phyloP scores from a whole-genome alignment of 1,139 yeast genomes.

The Pichia sp. region DNA sequence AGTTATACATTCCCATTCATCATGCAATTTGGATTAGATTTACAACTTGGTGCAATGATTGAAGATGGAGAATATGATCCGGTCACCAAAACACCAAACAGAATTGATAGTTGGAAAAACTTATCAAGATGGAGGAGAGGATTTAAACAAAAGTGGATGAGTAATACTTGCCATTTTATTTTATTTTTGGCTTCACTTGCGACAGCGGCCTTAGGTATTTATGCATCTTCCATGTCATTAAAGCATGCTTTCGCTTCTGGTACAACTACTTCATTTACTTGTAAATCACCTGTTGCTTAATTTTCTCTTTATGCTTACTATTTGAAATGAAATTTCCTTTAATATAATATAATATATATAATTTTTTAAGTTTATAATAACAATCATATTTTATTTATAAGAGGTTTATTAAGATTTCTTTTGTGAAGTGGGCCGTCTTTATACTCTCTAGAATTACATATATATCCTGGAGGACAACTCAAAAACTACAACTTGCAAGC shows the following conservation, averaged over 20 bases:
- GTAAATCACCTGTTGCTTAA: slow-evolving; percentile 12
- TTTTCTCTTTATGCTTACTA: not conserved
- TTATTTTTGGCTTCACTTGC: slow-evolving; percentile 35
- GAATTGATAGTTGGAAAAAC: slow-evolving; percentile 32
- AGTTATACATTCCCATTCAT: no score
- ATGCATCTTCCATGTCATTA: slow-evolving; percentile 28
- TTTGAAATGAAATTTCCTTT: no score
- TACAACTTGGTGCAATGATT: no score
- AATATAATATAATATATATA: no score
- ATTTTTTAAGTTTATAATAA: no score
- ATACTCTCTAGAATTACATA: no score
- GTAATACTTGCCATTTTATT: slow-evolving; percentile 25
- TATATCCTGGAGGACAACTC: no score
- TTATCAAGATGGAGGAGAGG: slow-evolving; percentile 33
- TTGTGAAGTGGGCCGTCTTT: no score
- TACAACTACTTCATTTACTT: slow-evolving; percentile 18
- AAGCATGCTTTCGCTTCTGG: slow-evolving; percentile 15
- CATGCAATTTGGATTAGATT: no score
- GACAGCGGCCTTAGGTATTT: slow-evolving; percentile 35
- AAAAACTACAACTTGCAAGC: no score
- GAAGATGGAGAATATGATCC: slow-evolving; percentile 31
- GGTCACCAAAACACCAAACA: slow-evolving; percentile 27
- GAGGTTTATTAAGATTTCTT: no score
- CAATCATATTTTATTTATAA: no score
- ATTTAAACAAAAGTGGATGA: slow-evolving; percentile 20